These are phyloP conservation scores for Neurospora sp. DNA, from an alignment of 495 filamentous ascomycete species.

Conservation along the genomic window DNA sequence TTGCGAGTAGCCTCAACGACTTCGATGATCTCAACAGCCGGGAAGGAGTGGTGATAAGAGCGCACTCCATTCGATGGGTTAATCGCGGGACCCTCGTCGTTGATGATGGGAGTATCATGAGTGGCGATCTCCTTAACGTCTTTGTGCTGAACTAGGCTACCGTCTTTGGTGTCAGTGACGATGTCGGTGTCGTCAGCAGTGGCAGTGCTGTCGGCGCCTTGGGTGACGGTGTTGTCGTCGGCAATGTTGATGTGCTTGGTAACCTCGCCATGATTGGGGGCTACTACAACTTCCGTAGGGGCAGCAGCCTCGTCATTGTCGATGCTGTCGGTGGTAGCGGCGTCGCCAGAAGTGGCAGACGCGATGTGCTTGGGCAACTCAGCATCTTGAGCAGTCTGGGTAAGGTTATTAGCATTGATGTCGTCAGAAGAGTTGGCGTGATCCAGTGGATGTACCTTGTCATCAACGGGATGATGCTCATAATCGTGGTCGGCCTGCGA, in stretches of 20 bases:
- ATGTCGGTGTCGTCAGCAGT: neutral
- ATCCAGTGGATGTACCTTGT: neutral
- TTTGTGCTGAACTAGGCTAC: too few relatives aligned
- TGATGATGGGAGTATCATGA: neutral
- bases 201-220: neutral
- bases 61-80: neutral
- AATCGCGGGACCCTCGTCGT: neutral
- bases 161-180: neutral
- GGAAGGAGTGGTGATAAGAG: neutral
- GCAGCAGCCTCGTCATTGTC: neutral
- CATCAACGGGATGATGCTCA: neutral
- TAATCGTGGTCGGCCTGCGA: neutral
- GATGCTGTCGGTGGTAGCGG: neutral
- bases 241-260: neutral
- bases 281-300: accelerated
- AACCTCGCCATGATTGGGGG: neutral
- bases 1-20: neutral
- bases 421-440: neutral
- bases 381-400: neutral
- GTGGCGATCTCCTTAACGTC: too few relatives aligned
- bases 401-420: neutral
- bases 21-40: neutral
- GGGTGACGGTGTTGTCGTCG: neutral
- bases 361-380: neutral
- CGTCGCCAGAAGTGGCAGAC: neutral